These are phyloP conservation scores for Suhomyces bokatorum DNA, from an alignment of 1,139 yeast species.

Conservation along the genomic window DNA sequence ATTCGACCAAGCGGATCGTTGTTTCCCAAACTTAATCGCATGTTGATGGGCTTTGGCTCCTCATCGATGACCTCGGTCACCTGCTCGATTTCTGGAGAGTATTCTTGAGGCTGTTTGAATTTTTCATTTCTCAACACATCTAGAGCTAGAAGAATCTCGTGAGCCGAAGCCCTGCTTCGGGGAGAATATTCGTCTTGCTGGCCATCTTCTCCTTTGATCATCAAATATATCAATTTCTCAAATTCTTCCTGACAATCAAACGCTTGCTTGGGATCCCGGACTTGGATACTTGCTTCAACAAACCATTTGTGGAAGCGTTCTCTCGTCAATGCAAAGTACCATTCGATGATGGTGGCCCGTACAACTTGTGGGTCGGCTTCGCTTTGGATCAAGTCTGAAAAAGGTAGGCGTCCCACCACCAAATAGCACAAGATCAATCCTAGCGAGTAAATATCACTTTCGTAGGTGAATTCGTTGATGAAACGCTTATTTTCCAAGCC, in stretches of 20 bases:
- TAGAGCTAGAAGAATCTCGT: slow-evolving; percentile 21
- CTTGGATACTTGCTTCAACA: neutral
- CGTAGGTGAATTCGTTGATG: slow-evolving; percentile 57
- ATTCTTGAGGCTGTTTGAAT: slow-evolving; percentile 14
- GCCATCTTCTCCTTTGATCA: slow-evolving; percentile 32
- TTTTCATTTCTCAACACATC: slow-evolving; percentile 18
- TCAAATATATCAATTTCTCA: slow-evolving; percentile 27
- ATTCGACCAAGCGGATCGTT: neutral
- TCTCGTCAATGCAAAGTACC: slow-evolving; percentile 30
- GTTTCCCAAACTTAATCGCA: too few species aligned
- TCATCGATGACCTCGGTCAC: neutral
- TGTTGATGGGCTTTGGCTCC: neutral
- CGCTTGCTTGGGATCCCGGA: slow-evolving; percentile 1
- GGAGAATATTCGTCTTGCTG: slow-evolving; percentile 3
- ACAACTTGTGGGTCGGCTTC: slow-evolving; percentile 36
- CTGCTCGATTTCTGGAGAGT: neutral
- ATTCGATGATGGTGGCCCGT: slow-evolving; percentile 28
- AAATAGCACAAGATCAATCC: slow-evolving; percentile 79
- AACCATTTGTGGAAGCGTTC: slow-evolving; percentile 32
- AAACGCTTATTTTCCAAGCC: slow-evolving; percentile 24
- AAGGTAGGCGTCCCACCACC: slow-evolving; percentile 72
- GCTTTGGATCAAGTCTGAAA: slow-evolving; percentile 28
- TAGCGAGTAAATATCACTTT: slow-evolving; percentile 77
- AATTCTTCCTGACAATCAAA: slow-evolving; percentile 20
- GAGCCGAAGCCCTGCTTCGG: slow-evolving; percentile 14